Evolutionary conservation across 2,329 filamentous ascomycete species (phyloP).

Genomic region (Neonectria hederae): DNA sequence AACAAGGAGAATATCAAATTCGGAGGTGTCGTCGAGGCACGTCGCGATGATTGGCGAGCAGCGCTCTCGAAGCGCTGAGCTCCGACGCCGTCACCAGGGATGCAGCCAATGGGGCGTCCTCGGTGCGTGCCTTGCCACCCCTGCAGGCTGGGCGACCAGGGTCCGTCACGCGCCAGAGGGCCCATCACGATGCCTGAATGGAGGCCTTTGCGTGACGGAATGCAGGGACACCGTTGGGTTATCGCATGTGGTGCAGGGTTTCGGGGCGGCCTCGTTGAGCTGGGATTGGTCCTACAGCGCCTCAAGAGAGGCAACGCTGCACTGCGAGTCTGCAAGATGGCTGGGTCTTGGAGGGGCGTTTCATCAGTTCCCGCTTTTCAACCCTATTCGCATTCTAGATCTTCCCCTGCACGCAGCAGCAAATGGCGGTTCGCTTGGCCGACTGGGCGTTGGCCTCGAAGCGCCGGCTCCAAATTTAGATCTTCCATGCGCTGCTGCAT

Average conservation of each 20-base stretch:
- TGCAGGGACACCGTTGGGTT: conserved; percentile 32
- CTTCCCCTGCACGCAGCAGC: not conserved
- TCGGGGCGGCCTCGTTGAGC: too few relatives aligned
- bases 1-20: conserved; percentile 27
- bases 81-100: conserved; percentile 31
- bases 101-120: conserved; percentile 40
- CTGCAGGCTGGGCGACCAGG: conserved; percentile 20
- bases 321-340: conserved; percentile 27
- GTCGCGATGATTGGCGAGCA: conserved; percentile 42
- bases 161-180: conserved; percentile 38
- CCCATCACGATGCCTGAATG: conserved; percentile 11
- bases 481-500: conserved; percentile 21
- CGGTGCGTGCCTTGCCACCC: conserved; percentile 13
- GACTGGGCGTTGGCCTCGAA: conserved; percentile 28
- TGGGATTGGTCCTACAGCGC: conserved; percentile 33
- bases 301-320: conserved; percentile 22
- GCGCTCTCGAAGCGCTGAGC: conserved; percentile 44
- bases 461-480: conserved; percentile 33
- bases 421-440: conserved; percentile 6
- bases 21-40: conserved; percentile 11
- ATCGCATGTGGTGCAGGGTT: conserved; percentile 6
- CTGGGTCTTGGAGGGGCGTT: conserved; percentile 33
- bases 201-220: conserved; percentile 29
- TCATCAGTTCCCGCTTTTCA: conserved; percentile 25
- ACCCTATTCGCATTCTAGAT: conserved; percentile 5